phyloP scores from a whole-genome alignment of 2,329 filamentous ascomycete species.

The Penicillium polonicum region DNA sequence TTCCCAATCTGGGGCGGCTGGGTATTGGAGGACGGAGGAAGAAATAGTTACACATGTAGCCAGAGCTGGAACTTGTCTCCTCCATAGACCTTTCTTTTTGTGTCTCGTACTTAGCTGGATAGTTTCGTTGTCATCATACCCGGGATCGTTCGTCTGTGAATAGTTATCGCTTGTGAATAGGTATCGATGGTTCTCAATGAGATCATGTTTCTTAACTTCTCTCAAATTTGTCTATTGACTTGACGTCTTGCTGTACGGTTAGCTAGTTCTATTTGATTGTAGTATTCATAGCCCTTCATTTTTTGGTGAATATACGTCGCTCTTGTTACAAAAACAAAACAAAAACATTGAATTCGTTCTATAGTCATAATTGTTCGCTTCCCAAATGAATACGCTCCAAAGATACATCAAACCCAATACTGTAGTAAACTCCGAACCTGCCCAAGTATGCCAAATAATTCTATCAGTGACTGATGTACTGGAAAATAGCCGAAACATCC shows the following conservation, averaged over 20 bases:
- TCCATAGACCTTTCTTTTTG: background rate
- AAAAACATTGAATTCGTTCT: background rate
- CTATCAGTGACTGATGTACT: slow-evolving; percentile 87
- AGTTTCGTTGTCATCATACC: slow-evolving; percentile 26
- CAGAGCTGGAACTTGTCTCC: background rate
- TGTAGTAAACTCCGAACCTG: background rate
- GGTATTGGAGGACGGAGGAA: slow-evolving; percentile 67
- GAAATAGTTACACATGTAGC: slow-evolving; percentile 25
- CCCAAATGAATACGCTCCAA: background rate
- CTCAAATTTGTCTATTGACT: background rate
- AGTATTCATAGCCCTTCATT: background rate
- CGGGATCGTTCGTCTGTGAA: background rate
- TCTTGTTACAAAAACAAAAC: background rate
- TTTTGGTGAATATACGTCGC: too few relatives aligned
- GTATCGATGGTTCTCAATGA: background rate
- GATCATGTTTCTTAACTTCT: background rate
- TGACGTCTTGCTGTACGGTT: too few relatives aligned
- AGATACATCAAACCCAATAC: background rate
- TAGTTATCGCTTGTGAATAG: background rate
- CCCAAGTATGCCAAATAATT: background rate
- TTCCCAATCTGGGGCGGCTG: slow-evolving; percentile 69
- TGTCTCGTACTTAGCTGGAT: slow-evolving; percentile 3
- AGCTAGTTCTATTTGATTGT: background rate
- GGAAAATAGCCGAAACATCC: slow-evolving; percentile 91
- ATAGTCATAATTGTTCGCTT: slow-evolving; percentile 3